Base-by-base conservation (phyloP, 1,139 yeast species). In the Zygosaccharomyces sapae region DNA sequence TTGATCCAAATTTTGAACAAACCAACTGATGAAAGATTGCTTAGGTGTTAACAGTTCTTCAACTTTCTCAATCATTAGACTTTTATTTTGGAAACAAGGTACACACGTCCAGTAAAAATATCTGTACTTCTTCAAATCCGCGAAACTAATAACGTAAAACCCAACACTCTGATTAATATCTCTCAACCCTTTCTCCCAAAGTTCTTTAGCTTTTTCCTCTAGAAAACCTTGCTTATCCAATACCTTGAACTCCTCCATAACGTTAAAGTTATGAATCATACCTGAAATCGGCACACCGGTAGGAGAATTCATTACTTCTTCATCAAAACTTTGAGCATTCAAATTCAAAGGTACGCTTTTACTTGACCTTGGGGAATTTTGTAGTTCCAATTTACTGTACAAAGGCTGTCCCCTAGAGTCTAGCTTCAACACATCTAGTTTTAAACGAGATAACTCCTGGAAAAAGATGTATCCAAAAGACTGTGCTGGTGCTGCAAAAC, bases 391-490 rank as follows among this genome's bases (percentile, higher is more conserved):
- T 9, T 33, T 29, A 74, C 77, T 58, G 35, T 44, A 48, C 19
- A 69, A 47, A 3, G 53, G 47, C 40, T 58, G 56, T 34, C 56
- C 55, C n/a, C 60, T 51, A 5, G 68, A 57, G 47, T 65, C 67
- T 9, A 70, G 47, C 40, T 61, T 61, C 39, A 57, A 36, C 8
- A 58, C 56, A 31, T 64, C 65, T 5, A 64, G 52, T 37, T 64
- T 64, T 13, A 63, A 38, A 55, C 65, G 70, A 73, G 72, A 68
- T 68, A 92, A 73, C 55, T 76, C 78, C 38, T 83, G 81, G 70
- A 92, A 92, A 92, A 92, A 0, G 95, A 79, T 0, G 96, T 80
- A 59, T 90, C 97, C 30, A 85, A 81, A 85, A 1, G 96, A 83
- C 51, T 77, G 80, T 22, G 81, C 68, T 0, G 86, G 77, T 4